Conservation (phyloP, 2,329 filamentous ascomycete genomes). For the Hypoxylon sp. region DNA sequence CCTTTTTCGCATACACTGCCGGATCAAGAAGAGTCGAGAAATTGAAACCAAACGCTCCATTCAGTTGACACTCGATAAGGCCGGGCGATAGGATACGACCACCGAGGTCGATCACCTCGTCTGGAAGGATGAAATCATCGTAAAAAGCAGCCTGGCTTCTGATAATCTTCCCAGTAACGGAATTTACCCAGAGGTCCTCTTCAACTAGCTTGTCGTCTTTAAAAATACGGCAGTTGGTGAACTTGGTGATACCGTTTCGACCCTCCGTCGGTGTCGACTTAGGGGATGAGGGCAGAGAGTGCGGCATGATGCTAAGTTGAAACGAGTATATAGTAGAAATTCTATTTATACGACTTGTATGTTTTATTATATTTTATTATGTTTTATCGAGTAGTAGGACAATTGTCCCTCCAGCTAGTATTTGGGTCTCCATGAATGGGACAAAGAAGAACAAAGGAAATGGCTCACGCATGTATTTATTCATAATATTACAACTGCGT, state of each 20-base stretch:
- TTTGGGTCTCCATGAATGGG: slow-evolving; percentile 52
- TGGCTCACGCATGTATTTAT: slow-evolving; percentile 51
- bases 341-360: slow-evolving; percentile 19
- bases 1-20: slow-evolving; percentile 78
- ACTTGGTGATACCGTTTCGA: slow-evolving; percentile 77
- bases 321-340: slow-evolving; percentile 21
- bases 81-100: slow-evolving; percentile 89
- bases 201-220: slow-evolving; percentile 76
- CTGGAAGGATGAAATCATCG: slow-evolving; percentile 76
- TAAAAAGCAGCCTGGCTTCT: slow-evolving; percentile 78
- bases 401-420: slow-evolving; percentile 51
- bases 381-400: slow-evolving; percentile 53
- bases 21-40: slow-evolving; percentile 82
- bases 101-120: slow-evolving; percentile 81
- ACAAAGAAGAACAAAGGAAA: slow-evolving; percentile 42
- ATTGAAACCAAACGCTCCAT: slow-evolving; percentile 93
- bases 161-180: slow-evolving; percentile 84
- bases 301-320: slow-evolving; percentile 49
- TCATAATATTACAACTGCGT: slow-evolving; percentile 47
- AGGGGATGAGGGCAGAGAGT: slow-evolving; percentile 54
- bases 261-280: slow-evolving; percentile 66
- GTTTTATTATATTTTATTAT: slow-evolving; percentile 48
- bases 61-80: slow-evolving; percentile 92
- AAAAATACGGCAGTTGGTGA: slow-evolving; percentile 88
- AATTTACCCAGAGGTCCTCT: slow-evolving; percentile 91